Conservation (phyloP, 345 rosid species). For the Eucalyptus fibrosa region DNA sequence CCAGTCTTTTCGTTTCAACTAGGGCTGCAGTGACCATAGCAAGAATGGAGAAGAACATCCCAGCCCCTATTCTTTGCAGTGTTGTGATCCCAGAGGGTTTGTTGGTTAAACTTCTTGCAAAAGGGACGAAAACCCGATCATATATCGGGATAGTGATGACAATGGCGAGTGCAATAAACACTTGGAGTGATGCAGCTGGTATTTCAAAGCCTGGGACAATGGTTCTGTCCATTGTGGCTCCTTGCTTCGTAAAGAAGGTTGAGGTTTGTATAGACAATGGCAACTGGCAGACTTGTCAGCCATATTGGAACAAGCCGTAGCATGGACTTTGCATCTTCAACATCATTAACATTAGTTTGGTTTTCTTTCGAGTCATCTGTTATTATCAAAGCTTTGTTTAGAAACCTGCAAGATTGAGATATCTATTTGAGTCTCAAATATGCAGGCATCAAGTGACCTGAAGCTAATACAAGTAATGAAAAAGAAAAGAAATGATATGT, state of each 20-base stretch:
- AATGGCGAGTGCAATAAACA: conserved; percentile 28
- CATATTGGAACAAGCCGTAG: conserved; percentile 42
- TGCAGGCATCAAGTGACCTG: neutral
- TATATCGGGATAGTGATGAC: conserved; percentile 38
- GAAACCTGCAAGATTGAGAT: conserved; percentile 18
- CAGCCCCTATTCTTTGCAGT: conserved; percentile 9
- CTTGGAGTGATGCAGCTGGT: conserved; percentile 51
- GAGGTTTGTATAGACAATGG: conserved; percentile 33
- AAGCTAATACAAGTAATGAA: neutral
- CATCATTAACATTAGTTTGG: conserved; percentile 3
- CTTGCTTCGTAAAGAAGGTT: conserved; percentile 59
- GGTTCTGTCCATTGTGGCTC: conserved; percentile 43
- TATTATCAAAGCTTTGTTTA: conserved; percentile 33
- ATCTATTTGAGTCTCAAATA: neutral
- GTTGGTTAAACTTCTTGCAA: conserved; percentile 6
- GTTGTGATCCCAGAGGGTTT: conserved; percentile 8
- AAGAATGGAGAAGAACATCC: conserved; percentile 7
- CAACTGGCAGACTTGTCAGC: conserved; percentile 32
- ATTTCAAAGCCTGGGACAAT: conserved; percentile 15
- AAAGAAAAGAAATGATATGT: neutral
- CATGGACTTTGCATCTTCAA: conserved; percentile 42
- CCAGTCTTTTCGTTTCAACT: conserved; percentile 8
- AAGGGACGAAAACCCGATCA: conserved; percentile 35
- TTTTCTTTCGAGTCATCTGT: conserved; percentile 10
- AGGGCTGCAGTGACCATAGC: conserved; percentile 9